These are phyloP conservation scores for Xylariaceae sp. DNA, from an alignment of 2,329 filamentous ascomycete genomes.

Conservation along the genomic window DNA sequence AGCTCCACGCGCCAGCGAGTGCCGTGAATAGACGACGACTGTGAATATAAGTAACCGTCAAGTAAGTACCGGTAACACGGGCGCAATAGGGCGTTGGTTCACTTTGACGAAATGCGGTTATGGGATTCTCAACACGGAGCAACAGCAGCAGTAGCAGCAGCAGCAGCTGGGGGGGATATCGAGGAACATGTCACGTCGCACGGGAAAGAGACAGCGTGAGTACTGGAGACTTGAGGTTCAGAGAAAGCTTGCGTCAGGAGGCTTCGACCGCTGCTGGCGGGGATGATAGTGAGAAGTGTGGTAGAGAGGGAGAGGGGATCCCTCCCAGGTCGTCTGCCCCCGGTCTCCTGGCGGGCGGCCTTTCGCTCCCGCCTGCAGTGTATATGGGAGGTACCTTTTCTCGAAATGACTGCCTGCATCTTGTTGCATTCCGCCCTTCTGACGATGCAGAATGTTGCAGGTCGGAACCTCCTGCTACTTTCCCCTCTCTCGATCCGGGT, in stretches of 20 bases:
- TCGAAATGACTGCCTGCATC: neutral
- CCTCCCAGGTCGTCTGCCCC: conserved; percentile 14
- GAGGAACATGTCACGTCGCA: conserved; percentile 25
- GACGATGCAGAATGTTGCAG: neutral
- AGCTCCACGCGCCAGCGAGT: neutral
- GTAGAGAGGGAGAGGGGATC: conserved; percentile 7
- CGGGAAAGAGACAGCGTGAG: conserved; percentile 14
- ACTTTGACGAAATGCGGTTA: conserved; percentile 12
- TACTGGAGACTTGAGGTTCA: conserved; percentile 7
- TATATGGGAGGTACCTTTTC: neutral
- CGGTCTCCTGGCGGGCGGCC: conserved; percentile 3
- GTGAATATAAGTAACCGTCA: neutral
- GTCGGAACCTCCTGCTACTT: neutral
- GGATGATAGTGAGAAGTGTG: neutral
- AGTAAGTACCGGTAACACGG: neutral
- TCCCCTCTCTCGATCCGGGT: neutral
- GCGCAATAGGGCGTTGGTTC: conserved; percentile 20
- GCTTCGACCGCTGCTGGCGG: conserved; percentile 5
- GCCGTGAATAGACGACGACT: conserved; percentile 18
- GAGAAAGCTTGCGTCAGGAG: conserved; percentile 24
- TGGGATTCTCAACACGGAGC: conserved; percentile 17
- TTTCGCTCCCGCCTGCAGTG: conserved; percentile 4
- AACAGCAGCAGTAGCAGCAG: no score
- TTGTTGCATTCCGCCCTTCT: neutral
- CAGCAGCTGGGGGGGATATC: conserved; percentile 4